A percentile compares a stretch with the other conserved stretches of the same genome.
These are phyloP conservation scores for Sphagnum contortum DNA, from an alignment of 225 moss, liverwort and hornwort genomes.

Conservation along the genomic window DNA sequence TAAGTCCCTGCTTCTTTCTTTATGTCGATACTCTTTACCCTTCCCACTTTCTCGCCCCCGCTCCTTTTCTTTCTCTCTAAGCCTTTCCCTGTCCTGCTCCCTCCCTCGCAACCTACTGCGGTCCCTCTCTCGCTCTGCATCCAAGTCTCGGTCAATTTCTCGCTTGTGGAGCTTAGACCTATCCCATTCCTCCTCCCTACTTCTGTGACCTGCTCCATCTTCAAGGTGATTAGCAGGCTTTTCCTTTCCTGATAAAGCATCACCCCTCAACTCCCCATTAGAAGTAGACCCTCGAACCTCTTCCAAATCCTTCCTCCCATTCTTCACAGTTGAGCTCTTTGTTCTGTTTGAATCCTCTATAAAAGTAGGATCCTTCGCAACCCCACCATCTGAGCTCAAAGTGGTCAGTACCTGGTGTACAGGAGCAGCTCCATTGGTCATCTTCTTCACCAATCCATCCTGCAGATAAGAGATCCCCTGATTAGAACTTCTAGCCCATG, in stretches of 20 bases:
- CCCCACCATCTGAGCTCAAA: slow-evolving; percentile 29
- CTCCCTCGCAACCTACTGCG: slow-evolving; percentile 49
- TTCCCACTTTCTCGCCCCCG: slow-evolving; percentile 49
- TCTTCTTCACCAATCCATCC: slow-evolving; percentile 69
- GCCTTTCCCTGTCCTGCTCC: slow-evolving; percentile 77
- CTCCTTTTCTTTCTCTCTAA: slow-evolving; percentile 74
- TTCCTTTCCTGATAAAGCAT: slow-evolving; percentile 58
- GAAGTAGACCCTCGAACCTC: slow-evolving; percentile 58
- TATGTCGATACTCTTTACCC: slow-evolving; percentile 77
- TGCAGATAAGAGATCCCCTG: slow-evolving; percentile 17
- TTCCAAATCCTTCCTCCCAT: slow-evolving; percentile 51
- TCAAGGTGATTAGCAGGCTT: slow-evolving; percentile 63
- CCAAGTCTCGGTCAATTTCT: slow-evolving; percentile 69
- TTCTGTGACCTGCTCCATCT: slow-evolving; percentile 62
- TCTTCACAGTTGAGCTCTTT: slow-evolving; percentile 39
- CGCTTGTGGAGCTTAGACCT: slow-evolving; percentile 42
- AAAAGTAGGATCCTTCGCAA: slow-evolving; percentile 17
- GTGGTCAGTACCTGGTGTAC: slow-evolving; percentile 22
- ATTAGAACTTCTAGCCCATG: background rate
- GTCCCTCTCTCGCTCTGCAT: slow-evolving; percentile 61
- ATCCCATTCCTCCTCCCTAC: slow-evolving; percentile 72
- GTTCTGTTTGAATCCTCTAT: slow-evolving; percentile 40
- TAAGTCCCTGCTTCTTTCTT: slow-evolving; percentile 85
- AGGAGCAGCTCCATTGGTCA: slow-evolving; percentile 54
- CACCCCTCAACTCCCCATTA: slow-evolving; percentile 86